Conservation (phyloP, 768 basidiomycete species). For the Hortiboletus campestris region DNA sequence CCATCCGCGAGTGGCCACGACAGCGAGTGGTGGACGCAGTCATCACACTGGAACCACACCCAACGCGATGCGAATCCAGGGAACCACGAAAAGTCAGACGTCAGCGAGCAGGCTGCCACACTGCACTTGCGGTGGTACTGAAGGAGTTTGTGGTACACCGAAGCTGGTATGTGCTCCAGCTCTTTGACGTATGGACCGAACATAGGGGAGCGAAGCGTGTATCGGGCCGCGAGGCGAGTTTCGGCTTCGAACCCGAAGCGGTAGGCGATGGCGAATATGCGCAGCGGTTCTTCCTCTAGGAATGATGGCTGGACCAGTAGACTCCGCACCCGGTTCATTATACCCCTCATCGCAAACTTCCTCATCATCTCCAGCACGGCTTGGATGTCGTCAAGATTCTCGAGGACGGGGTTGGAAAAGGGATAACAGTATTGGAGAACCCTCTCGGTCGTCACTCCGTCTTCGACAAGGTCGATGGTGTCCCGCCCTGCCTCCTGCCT, state of each 20-base stretch:
- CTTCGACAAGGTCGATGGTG: conserved; percentile 34
- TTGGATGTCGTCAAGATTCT: conserved; percentile 35
- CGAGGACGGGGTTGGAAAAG: conserved; percentile 31
- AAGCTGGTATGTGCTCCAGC: conserved; percentile 38
- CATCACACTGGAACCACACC: conserved; percentile 40
- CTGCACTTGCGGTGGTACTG: conserved; percentile 38
- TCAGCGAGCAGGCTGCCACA: conserved; percentile 29
- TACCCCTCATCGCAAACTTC: conserved; percentile 39
- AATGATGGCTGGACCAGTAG: conserved; percentile 27
- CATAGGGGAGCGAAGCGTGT: conserved; percentile 37
- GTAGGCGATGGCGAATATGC: conserved; percentile 40
- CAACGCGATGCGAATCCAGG: conserved; percentile 36
- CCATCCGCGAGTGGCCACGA: conserved; percentile 36
- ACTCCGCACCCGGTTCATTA: conserved; percentile 29
- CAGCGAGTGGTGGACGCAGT: conserved; percentile 33
- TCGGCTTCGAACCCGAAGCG: conserved; percentile 35
- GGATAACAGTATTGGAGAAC: conserved; percentile 40
- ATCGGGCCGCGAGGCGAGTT: conserved; percentile 34
- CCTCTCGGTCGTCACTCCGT: conserved; percentile 28
- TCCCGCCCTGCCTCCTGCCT: conserved; percentile 24
- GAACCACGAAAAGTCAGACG: conserved; percentile 37
- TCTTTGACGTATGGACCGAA: conserved; percentile 36
- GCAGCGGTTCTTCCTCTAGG: conserved; percentile 32
- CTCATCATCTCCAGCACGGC: conserved; percentile 34
- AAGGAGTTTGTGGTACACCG: conserved; percentile 35